These are phyloP conservation scores for Fusarium torulosum DNA, from an alignment of 2,329 filamentous ascomycete genomes.

Conservation along the genomic window DNA sequence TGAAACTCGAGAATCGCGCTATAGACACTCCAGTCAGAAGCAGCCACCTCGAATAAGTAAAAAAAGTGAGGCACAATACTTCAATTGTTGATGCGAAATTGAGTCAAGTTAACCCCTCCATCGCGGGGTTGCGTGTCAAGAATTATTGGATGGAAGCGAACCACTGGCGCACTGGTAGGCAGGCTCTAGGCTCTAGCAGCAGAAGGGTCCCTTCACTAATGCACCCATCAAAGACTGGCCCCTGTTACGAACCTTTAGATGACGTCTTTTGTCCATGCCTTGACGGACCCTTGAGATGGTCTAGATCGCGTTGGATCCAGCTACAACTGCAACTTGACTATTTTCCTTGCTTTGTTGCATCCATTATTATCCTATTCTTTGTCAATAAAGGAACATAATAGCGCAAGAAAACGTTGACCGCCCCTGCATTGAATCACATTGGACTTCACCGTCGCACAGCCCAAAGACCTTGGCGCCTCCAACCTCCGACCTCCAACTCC, in stretches of 20 bases:
- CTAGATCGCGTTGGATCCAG: slow-evolving; percentile 33
- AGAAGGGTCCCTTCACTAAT: slow-evolving; percentile 28
- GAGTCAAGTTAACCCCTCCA: slow-evolving; percentile 36
- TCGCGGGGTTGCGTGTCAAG: slow-evolving; percentile 31
- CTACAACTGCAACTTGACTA: slow-evolving; percentile 18
- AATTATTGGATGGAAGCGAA: slow-evolving; percentile 16
- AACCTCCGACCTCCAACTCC: slow-evolving; percentile 10
- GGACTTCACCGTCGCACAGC: slow-evolving; percentile 9
- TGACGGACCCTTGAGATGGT: slow-evolving; percentile 17
- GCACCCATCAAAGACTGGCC: slow-evolving; percentile 11
- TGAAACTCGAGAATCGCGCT: slow-evolving; percentile 2
- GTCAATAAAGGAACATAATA: not conserved
- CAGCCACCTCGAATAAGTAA: slow-evolving; percentile 1
- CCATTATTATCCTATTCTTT: not conserved
- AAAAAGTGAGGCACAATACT: slow-evolving; percentile 30
- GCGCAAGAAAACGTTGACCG: slow-evolving; percentile 17
- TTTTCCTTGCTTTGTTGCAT: slow-evolving; percentile 26
- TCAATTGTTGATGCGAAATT: slow-evolving; percentile 20
- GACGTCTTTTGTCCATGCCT: slow-evolving; percentile 30
- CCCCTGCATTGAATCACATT: slow-evolving; percentile 3
- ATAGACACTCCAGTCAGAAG: slow-evolving; percentile 19
- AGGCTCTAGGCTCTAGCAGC: slow-evolving; percentile 3
- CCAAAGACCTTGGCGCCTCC: slow-evolving; percentile 22
- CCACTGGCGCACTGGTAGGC: slow-evolving; percentile 13
- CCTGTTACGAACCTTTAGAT: slow-evolving; percentile 29